Evolutionary conservation across 768 basidiomycete genomes (phyloP).

Genomic region (Hemileccinum rubropunctum): DNA sequence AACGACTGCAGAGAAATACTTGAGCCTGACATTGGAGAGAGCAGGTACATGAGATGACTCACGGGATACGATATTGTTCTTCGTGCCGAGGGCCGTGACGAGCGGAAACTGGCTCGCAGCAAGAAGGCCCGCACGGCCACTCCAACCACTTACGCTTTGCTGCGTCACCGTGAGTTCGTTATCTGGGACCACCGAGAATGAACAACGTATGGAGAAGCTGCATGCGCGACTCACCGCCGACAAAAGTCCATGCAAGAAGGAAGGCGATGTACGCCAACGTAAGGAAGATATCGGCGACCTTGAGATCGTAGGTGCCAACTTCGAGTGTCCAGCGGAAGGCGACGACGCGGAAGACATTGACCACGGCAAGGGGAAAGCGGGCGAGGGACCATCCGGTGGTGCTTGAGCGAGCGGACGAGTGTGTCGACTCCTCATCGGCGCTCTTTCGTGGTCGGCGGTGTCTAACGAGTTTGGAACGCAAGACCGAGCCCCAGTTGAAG

Average conservation of each 20-base stretch:
- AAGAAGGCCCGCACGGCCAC: slow-evolving; percentile 28
- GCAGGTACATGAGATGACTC: neutral
- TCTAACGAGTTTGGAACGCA: slow-evolving; percentile 19
- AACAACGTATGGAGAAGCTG: neutral
- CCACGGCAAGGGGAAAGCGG: slow-evolving; percentile 36
- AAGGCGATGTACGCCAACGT: slow-evolving; percentile 44
- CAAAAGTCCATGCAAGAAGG: slow-evolving; percentile 43
- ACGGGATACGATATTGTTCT: slow-evolving; percentile 48
- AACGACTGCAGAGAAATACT: slow-evolving; percentile 14
- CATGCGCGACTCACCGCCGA: slow-evolving; percentile 39
- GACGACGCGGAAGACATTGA: slow-evolving; percentile 45
- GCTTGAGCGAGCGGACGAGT: slow-evolving; percentile 1
- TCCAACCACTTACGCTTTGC: slow-evolving; percentile 23
- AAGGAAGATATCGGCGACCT: slow-evolving; percentile 45
- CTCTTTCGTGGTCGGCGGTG: neutral
- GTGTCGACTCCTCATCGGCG: slow-evolving; percentile 18
- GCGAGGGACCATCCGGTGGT: slow-evolving; percentile 35
- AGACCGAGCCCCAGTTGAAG: slow-evolving; percentile 26
- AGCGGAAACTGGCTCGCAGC: slow-evolving; percentile 41
- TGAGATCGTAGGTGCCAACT: slow-evolving; percentile 40
- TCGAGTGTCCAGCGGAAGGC: slow-evolving; percentile 49
- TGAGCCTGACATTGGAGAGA: neutral
- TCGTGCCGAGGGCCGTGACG: slow-evolving; percentile 45
- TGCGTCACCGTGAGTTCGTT: neutral
- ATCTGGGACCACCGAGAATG: slow-evolving; percentile 3